phyloP scores from a whole-genome alignment of 768 basidiomycete genomes.

The Amanita pseudoporphyria region DNA sequence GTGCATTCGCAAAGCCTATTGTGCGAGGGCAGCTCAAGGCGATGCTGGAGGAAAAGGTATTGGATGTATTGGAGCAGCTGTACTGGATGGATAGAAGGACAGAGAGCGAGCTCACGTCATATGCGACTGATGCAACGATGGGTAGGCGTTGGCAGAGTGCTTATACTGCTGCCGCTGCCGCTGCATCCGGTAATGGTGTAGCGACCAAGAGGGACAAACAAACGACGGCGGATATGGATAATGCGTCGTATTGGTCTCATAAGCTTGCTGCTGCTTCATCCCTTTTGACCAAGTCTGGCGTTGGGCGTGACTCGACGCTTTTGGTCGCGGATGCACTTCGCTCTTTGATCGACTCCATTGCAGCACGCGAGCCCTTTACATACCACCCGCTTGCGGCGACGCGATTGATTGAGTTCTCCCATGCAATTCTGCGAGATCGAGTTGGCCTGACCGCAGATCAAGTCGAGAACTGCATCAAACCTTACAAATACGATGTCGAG shows the following conservation, averaged over 20 bases:
- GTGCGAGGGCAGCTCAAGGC: slow-evolving; percentile 82
- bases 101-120: slow-evolving; percentile 4
- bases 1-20: slow-evolving; percentile 81
- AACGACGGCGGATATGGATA: slow-evolving; percentile 53
- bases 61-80: slow-evolving; percentile 94
- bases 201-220: neutral
- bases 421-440: slow-evolving; percentile 86
- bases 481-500: slow-evolving; percentile 97
- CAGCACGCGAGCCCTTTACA: slow-evolving; percentile 82
- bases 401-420: slow-evolving; percentile 85
- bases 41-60: slow-evolving; percentile 93
- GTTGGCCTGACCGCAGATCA: slow-evolving; percentile 95
- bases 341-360: slow-evolving; percentile 83
- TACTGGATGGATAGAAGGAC: slow-evolving; percentile 94
- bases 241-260: slow-evolving; percentile 92
- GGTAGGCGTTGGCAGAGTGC: slow-evolving; percentile 4
- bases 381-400: slow-evolving; percentile 86
- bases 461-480: slow-evolving; percentile 99
- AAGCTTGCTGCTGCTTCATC: slow-evolving; percentile 93
- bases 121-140: slow-evolving; percentile 4
- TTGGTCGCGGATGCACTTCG: slow-evolving; percentile 93
- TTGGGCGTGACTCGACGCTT: slow-evolving; percentile 88
- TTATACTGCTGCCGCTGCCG: neutral
- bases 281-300: slow-evolving; percentile 89
- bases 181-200: neutral